Base-by-base conservation (phyloP, 768 basidiomycete species). In the Rickenella mellea region DNA sequence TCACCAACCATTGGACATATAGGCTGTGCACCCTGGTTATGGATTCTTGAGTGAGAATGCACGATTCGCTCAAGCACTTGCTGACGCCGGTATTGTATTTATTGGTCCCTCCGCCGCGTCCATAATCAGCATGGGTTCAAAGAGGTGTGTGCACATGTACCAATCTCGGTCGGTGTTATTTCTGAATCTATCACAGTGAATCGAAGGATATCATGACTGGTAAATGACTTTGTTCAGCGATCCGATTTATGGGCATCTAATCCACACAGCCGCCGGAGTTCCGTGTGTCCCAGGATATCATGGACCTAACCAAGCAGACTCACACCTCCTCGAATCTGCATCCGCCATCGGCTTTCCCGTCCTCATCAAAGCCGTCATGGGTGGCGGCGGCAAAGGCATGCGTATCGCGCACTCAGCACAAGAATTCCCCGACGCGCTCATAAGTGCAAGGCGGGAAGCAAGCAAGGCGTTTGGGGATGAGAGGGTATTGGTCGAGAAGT, bases 341-440 rank as follows among this genome's bases (percentile, higher is more conserved):
- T 64, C 76, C 53, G 64, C 74, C 44, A 88, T 92, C 24, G 88
- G 85, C 9, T 94, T 87, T 55, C 92, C 92, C 21, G 85, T 94
- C 2, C 67, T 97, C 22, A 96, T 97, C 62, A 97, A 97, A 56
- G 93, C 92, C n/a, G 83, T 92, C 35, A 84, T 93, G 50, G 92
- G 93, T 20, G 93, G 92, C 14, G 92, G 92, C 5, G 93, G 92
- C 1, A 96, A 96, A 58, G 92, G 92, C 31, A 96, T 96, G 91
- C 81, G 90, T 31, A 79, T 78, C 8, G 88, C 90, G 2, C 63
- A 74, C 19, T 69, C 74, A 2, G 61, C 71, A n/a, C 67, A 68
- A 30, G 79, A 81, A 12, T 94, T 97, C 51, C 62, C 72, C 47
- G 87, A 90, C 47, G 82, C 85, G 2, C 68, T 97, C 5, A 73